Base-by-base conservation (phyloP, 2,329 filamentous ascomycete genomes). In the Colletotrichum sp. region DNA sequence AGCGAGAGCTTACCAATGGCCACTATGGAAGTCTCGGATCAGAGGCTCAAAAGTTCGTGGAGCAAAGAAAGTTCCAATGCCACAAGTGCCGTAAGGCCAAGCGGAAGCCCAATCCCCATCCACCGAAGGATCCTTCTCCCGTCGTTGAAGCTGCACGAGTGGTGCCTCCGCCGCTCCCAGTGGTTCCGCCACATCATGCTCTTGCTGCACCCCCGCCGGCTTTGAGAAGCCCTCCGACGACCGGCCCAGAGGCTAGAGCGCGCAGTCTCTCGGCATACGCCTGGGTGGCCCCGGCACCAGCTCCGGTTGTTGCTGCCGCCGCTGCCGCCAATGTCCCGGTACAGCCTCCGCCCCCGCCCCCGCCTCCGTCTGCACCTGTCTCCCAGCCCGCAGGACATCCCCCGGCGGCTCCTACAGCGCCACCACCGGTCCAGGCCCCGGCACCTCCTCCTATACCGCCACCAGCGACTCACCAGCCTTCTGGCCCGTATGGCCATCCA, bases 21-120 rank as follows among this genome's bases (percentile, higher is more conserved):
- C 87, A 89, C 78, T 84, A 86, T 32, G 89, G 88, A 59, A 84
- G 82, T 57, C 84, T 91, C 68, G 89, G 90, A 63, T 85, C 86
- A n/a, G 90, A 92, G 80, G 90, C 90, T 8, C 87, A 89, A 79
- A 91, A 89, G 81, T 92, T 92, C 80, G 86, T 91, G 59, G 89
- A 90, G 70, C 91, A 92, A 79, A 87, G 90, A 34, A 90, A 89
- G 77, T 93, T 92, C 78, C 93, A 95, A 83, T 96, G 94, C 80
- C 94, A 96, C 84, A 94, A 95, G 83, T 96, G 94, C 81, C 89
- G 88, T 78, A 93, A 91, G 81, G 82, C 84, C 34, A 89, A 89
- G 73, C 88, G 87, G 30, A 86, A 88, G 69, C 86, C 89, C 5
- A 78, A 81, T 30, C 80, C 83, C 26, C 85, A 84, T 72, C 80